Base-by-base conservation (phyloP, 2,329 filamentous ascomycete species). In the Colletotrichum siamense region DNA sequence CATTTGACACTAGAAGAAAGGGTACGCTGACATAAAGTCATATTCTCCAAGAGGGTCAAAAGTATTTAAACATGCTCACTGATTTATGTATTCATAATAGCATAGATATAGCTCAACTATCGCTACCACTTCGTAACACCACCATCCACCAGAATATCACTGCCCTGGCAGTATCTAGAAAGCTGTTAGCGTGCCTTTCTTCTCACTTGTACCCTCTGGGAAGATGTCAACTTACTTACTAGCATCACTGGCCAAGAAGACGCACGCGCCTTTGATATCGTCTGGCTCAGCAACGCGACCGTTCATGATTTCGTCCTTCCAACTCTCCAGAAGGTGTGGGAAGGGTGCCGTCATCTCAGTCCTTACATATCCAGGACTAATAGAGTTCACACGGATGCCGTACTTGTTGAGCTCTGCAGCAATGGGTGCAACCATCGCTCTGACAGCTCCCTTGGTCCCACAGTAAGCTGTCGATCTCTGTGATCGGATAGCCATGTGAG, bases 251-350 rank as follows among this genome's bases (percentile, higher is more conserved):
- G 87, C 87, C 57, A 89, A 77, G 67, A 89, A 89, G 2, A 89
- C 84, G 78, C 86, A 88, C 1, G 85, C 87, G 13, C 88, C 88
- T 79, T 86, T 86, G 34, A 90, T 88, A 68, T 90, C 88, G 73
- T 90, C 86, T 0, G 88, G 88, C 78, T 87, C 84, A 3, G 87
- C 87, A 15, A 89, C 85, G 2, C 86, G 81, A 8, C 84, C 82
- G 39, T 86, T 88, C 87, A 89, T 89, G 10, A 87, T 86, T 75
- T 89, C 87, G 7, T 85, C 82, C 77, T 89, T 88, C 88, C 88
- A 89, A 6, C 83, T 82, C 63, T 89, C 87, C 1, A 89, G 78
- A 3, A 89, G 82, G 79, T 89, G 83, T 5, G 87, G 85, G 65
- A 89, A 89, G 44, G 82, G 79, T 9, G 84, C 81, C 3, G 81